Percentiles rank a stretch among this genome's conserved stretches.
These are phyloP conservation scores for Penicillium egyptiacum DNA, from an alignment of 495 filamentous ascomycete species.

Conservation along the genomic window DNA sequence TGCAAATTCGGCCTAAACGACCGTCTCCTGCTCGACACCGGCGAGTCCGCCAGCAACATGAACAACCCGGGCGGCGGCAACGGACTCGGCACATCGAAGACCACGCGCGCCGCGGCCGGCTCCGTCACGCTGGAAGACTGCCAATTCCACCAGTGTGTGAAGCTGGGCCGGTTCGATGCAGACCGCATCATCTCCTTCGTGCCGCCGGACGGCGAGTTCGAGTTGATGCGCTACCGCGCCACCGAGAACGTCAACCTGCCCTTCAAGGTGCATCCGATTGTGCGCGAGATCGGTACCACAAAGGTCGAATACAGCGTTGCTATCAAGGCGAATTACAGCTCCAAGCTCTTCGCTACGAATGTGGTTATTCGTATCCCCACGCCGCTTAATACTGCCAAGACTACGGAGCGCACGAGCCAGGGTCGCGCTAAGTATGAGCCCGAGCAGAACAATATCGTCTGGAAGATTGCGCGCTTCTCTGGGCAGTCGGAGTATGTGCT, in stretches of 20 bases:
- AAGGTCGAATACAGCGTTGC: conserved; percentile 99
- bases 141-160: conserved; percentile 99
- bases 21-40: conserved; percentile 81
- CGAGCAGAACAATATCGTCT: conserved; percentile 95
- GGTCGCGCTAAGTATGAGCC: conserved; percentile 99
- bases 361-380: conserved; percentile 96
- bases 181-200: conserved; percentile 98
- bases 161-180: conserved; percentile 93
- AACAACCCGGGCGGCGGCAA: conserved; percentile 48
- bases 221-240: conserved; percentile 99
- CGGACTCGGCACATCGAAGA: conserved; percentile 57
- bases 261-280: conserved; percentile 98
- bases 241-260: conserved; percentile 99
- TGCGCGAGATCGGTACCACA: conserved; percentile 94
- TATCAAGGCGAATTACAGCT: conserved; percentile 93
- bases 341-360: conserved; percentile 96
- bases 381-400: conserved; percentile 92
- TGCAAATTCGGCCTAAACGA: conserved; percentile 99
- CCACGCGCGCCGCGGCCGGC: conserved; percentile 91
- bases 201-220: conserved; percentile 97
- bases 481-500: conserved; percentile 94
- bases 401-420: conserved; percentile 89
- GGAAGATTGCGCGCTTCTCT: conserved; percentile 97
- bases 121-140: conserved; percentile 97
- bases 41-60: conserved; percentile 52